Evolutionary conservation across 257 asterid species (phyloP).

Genomic region (Mentha longifolia): DNA sequence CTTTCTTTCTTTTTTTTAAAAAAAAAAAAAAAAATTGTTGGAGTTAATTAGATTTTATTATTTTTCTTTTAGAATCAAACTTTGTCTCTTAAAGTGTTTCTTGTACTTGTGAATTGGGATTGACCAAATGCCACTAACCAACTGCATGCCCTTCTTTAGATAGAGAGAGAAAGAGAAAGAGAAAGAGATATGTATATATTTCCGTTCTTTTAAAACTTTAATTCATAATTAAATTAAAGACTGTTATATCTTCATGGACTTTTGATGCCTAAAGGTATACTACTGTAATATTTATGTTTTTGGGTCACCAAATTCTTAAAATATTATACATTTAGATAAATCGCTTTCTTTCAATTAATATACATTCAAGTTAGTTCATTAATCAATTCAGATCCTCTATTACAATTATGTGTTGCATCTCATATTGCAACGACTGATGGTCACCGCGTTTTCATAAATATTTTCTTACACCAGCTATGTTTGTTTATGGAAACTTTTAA

Average conservation of each 20-base stretch:
- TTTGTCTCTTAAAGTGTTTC: slow-evolving; percentile 37
- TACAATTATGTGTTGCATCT: too few species aligned
- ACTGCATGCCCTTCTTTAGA: slow-evolving; percentile 22
- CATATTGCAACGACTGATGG: too few species aligned
- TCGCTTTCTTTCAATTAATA: not conserved
- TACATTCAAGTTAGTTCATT: not conserved
- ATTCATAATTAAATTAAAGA: slow-evolving; percentile 40
- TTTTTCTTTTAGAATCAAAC: slow-evolving; percentile 25
- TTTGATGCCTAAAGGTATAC: slow-evolving; percentile 2
- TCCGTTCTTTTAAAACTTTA: slow-evolving; percentile 21
- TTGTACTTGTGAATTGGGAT: slow-evolving; percentile 40
- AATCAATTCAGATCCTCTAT: too few species aligned
- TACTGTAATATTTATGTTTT: too few species aligned
- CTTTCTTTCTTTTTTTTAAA: not conserved
- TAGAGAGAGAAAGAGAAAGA: slow-evolving; percentile 3
- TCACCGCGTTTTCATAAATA: too few species aligned
- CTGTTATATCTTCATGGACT: slow-evolving; percentile 17
- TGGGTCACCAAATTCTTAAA: too few species aligned
- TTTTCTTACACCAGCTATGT: too few species aligned
- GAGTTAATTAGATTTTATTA: not conserved
- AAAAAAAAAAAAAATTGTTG: not conserved
- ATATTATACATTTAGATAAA: too few species aligned
- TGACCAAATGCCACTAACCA: slow-evolving; percentile 40
- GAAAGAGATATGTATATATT: not conserved
- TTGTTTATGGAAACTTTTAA: too few species aligned